Conservation (phyloP, 805 yeast species). For the Yamadazyma philogaea region DNA sequence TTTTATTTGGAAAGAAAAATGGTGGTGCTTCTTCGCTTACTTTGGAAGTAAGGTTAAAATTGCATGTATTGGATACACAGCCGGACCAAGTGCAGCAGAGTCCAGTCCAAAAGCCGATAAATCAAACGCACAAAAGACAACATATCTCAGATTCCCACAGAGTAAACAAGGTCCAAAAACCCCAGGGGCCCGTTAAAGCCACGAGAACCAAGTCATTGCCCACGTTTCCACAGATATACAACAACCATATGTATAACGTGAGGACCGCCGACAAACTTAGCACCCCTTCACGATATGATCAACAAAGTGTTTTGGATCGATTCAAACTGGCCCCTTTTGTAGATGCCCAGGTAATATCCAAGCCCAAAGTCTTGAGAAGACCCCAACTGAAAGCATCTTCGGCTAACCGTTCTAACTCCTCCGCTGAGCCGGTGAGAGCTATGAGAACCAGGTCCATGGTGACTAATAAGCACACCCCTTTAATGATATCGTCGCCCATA, state of each 20-base stretch:
- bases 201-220: constrained; percentile 45
- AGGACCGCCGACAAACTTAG: constrained; percentile 41
- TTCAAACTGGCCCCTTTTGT: constrained; percentile 46
- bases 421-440: constrained; percentile 34
- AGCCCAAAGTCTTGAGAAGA: constrained; percentile 27
- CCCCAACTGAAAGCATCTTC: neutral
- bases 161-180: constrained; percentile 12
- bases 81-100: neutral
- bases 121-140: neutral
- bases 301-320: constrained; percentile 40
- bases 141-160: neutral
- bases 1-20: constrained; percentile 34
- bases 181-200: constrained; percentile 31
- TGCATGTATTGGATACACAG: constrained; percentile 37
- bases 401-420: constrained; percentile 10
- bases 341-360: constrained; percentile 40
- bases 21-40: constrained; percentile 42
- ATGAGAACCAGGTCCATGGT: constrained; percentile 44
- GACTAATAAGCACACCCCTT: constrained; percentile 23
- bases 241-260: constrained; percentile 37
- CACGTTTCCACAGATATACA: constrained; percentile 36
- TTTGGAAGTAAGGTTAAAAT: constrained; percentile 53
- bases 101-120: neutral
- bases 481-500: constrained; percentile 40
- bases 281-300: constrained; percentile 36